Evolutionary conservation across 2,329 filamentous ascomycete genomes (phyloP), one percentile per base, ranked within the genome.

Genomic region (Cordyceps pruinosa): DNA sequence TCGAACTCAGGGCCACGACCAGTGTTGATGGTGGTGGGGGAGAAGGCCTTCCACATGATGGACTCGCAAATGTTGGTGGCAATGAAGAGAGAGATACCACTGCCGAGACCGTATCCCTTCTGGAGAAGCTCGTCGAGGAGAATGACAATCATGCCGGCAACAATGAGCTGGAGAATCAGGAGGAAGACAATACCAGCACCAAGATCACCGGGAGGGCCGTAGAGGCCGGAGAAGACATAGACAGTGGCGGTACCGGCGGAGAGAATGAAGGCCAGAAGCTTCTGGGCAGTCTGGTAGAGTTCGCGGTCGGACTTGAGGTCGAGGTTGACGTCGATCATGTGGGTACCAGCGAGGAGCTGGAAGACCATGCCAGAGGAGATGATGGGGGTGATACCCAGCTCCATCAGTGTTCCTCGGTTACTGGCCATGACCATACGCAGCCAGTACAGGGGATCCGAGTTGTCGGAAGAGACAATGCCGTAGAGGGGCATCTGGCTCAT

Each of bases 51-150:
- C 94, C 94, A 99, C 79, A 99, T 89, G 75, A 99, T 99, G 58
- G 93, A 97, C 82, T 99, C 94, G 89, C 94, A 99, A 71, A 99
- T 97, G 84, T 97, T 97, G 80, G 94, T 99, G 65, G 94, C 94
- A 72, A 99, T 99, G 84, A 99, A 99, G 63, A 99, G 89, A 48
- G 93, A 97, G 74, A 99, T 99, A 78, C 94, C 94, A 72, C 90
- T 96, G 76, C 94, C 94, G 63, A 99, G 88, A 76, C 94, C 94
- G 70, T 99, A 99, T 66, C 94, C 94, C 85, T 99, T 99, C 80
- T 99, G 95, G 68, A 99, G 88, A 60, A 99, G 87, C 83, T 99
- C 94, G 70, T 99, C 94, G 59, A 99, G 89, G 60, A 99, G 89
- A 75, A 99, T 97, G 76, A 99, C 95, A 71, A 99, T 96, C 77